These are phyloP conservation scores for Dictyostelium firmibasis DNA, from an alignment of 78 protist species.

Conservation along the genomic window DNA sequence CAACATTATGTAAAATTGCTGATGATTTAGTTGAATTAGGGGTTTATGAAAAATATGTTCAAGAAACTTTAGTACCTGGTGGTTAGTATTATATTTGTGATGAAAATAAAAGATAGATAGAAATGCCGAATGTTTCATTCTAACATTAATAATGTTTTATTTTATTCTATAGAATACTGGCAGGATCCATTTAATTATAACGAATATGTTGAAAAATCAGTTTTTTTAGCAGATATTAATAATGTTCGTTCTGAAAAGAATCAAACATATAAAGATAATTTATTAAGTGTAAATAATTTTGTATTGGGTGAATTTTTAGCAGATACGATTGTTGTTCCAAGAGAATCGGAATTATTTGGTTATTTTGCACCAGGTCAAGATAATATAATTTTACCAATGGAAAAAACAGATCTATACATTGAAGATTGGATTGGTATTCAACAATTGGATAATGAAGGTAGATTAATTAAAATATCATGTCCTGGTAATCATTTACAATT, in stretches of 20 bases:
- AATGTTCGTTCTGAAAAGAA: constrained; percentile 73
- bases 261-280: constrained; percentile 77
- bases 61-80: constrained; percentile 78
- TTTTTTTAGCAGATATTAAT: constrained; percentile 82
- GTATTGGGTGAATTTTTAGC: constrained; percentile 73
- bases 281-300: constrained; percentile 50
- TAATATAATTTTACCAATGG: constrained; percentile 39
- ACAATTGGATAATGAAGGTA: constrained; percentile 38
- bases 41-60: constrained; percentile 63
- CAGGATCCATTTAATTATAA: constrained; percentile 45
- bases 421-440: constrained; percentile 84
- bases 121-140: too few relatives aligned
- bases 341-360: constrained; percentile 54
- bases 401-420: constrained; percentile 54
- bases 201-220: constrained; percentile 41
- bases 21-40: constrained; percentile 43
- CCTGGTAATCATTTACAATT: constrained; percentile 80
- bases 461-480: constrained; percentile 33
- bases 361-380: constrained; percentile 35
- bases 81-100: not conserved
- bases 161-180: constrained; percentile 67
- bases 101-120: too few relatives aligned
- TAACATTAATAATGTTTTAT: too few relatives aligned
- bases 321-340: constrained; percentile 86
- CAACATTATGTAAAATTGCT: constrained; percentile 33